Evolutionary conservation across 305 asterid genomes (phyloP).

Genomic region (Solanum hybrid): DNA sequence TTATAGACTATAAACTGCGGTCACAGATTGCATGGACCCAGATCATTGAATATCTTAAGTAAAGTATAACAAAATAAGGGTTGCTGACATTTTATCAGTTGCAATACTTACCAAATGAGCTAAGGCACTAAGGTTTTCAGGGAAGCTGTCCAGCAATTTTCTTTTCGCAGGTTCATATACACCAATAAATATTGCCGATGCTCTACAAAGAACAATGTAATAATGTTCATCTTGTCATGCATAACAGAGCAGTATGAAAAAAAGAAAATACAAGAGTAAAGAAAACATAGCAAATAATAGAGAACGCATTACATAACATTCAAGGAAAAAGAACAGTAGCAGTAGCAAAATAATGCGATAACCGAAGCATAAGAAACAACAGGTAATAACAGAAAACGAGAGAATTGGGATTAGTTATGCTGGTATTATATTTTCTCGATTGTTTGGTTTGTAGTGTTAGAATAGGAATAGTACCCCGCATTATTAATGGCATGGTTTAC

Average conservation of each 20-base stretch:
- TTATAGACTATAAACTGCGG: background rate
- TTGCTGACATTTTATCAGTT: background rate
- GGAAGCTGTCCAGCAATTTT: slow-evolving; percentile 42
- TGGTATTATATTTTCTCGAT: background rate
- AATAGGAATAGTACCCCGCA: background rate
- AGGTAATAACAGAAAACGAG: background rate
- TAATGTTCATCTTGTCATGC: background rate
- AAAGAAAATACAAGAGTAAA: background rate
- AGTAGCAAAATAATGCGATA: background rate
- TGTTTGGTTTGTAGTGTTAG: background rate
- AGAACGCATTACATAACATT: background rate
- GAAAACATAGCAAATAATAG: background rate
- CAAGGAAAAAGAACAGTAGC: background rate
- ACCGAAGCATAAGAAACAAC: background rate
- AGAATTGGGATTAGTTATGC: background rate
- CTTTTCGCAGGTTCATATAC: slow-evolving; percentile 68
- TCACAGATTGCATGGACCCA: background rate
- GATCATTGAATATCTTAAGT: background rate
- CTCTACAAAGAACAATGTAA: slow-evolving; percentile 30
- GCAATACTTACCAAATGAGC: slow-evolving; percentile 55
- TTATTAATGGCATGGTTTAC: background rate
- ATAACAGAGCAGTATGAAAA: background rate
- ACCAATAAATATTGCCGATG: slow-evolving; percentile 67
- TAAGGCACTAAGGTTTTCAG: slow-evolving; percentile 52
- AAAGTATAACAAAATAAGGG: background rate